A percentile compares a stretch with the other conserved stretches of the same genome.
Evolutionary conservation across 257 asterid species (phyloP).

Genomic region (Handroanthus guayacan): DNA sequence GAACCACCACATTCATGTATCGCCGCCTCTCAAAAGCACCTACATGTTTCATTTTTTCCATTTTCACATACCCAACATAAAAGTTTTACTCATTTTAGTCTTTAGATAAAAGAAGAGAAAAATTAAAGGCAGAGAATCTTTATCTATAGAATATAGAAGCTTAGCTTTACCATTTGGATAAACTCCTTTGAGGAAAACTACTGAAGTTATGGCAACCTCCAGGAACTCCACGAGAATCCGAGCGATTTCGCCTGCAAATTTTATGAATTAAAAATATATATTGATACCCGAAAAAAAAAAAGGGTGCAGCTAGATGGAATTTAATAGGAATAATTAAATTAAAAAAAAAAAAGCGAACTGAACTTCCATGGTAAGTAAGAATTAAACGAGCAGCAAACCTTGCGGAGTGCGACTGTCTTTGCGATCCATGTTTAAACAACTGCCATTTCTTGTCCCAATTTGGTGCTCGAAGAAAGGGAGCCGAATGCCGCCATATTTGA

Average conservation of each 20-base stretch:
- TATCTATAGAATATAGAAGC: background rate
- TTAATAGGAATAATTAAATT: background rate
- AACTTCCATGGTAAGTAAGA: background rate
- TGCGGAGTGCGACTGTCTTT: constrained; percentile 60
- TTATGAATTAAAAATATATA: background rate
- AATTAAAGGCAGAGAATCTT: background rate
- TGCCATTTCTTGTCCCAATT: background rate
- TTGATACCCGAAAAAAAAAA: background rate
- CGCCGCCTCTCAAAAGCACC: constrained; percentile 92
- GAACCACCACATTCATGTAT: constrained; percentile 88
- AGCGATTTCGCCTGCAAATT: constrained; percentile 65
- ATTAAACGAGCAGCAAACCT: constrained; percentile 42
- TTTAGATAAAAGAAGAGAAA: background rate
- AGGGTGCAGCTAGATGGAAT: background rate
- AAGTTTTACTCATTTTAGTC: background rate
- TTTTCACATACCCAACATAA: constrained; percentile 1
- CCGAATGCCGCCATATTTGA: background rate
- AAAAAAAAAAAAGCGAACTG: background rate
- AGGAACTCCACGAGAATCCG: constrained; percentile 75
- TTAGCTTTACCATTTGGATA: constrained; percentile 71
- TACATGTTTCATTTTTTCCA: constrained; percentile 19
- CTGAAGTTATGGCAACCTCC: constrained; percentile 84
- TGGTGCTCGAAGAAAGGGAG: background rate
- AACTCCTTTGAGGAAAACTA: constrained; percentile 81
- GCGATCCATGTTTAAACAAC: constrained; percentile 47